Base-by-base conservation (phyloP, 1,284 basidiomycete species). In the Leucoagaricus sp. region DNA sequence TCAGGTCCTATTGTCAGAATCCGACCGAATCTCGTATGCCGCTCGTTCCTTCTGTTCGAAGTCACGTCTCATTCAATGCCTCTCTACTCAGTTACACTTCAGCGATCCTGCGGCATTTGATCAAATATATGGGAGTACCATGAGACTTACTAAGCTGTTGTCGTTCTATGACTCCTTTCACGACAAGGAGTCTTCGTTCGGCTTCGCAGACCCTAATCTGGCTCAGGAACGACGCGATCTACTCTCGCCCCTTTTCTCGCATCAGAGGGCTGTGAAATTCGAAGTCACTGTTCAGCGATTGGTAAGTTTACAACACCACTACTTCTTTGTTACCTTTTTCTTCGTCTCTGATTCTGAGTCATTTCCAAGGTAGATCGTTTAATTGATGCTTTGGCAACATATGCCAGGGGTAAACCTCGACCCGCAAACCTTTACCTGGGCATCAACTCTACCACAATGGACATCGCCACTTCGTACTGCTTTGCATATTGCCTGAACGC, bases 201-300 rank as follows among this genome's bases (percentile, higher is more conserved):
- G 67, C 3, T 65, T 66, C 60, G 65, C 64, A 21, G 73, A 75
- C 57, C 65, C 65, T 10, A 65, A 69, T 51, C 65, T 69, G 45
- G 71, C 69, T 3, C 71, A 61, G 34, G 63, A 67, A 36, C 61
- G 74, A 34, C 60, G 70, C 38, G 69, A 69, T 36, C 59, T 73
- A 8, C 65, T 75, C 10, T 66, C 63, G 5, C 73, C 73, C 4
- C 65, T 74, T 31, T 77, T 77, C 58, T 75, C 72, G 25, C 67
- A 73, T 38, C 65, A 65, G 28, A 69, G 72, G 6, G 72, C 75
- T 29, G 55, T 74, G 31, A 66, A 69, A 17, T 62, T 75, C 6
- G 73, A 75, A 52, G 60, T 60, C 7, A 65, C 69, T 9, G 61
- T 76, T 6, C 73, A 75, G 60, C 53, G 65, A n/a, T 70, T 68